Evolutionary conservation across 495 filamentous ascomycete species (phyloP), one percentile per base, ranked within the genome.

Genomic region (Friedmanniomyces endolithicus): DNA sequence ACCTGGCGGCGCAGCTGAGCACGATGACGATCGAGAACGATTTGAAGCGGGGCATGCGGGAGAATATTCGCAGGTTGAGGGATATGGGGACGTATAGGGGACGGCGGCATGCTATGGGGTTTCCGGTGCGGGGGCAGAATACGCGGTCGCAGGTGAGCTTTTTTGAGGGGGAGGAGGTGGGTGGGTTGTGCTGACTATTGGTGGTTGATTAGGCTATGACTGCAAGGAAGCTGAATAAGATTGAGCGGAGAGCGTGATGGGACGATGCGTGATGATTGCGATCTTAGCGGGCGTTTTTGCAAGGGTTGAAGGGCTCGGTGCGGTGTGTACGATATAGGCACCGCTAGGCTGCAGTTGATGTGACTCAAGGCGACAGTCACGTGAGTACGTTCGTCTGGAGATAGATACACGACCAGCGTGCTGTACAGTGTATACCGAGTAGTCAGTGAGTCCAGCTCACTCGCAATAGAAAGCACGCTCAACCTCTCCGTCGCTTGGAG

Each of bases 21-120:
- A 82, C 81, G 11, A 89, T 98, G 89, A 94, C 83, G 40, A 88
- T 95, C 57, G 94, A 97, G 68, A 95, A 86, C 63, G 90, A 98
- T 60, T 74, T 94, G 55, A 73, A 81, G 65, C 75, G 83, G 67
- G 74, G 86, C 50, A 61, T 95, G 39, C 70, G 79, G 60, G 88
- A 95, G 29, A 87, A 97, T 64, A 94, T 98, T 61, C 77, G 76
- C 63, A 77, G 92, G 33, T 64, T 98, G 67, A 83, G 84, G 65
- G 90, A 95, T 67, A 95, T 94, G 71, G 90, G 90, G 33, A 81
- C 86, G 12, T 94, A 95, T 69, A 74, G 94, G 35, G 92, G 92
- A 51, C 79, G 87, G 67, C 73, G 94, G 57, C 92, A 98, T 76
- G 90, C 89, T 37, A 83, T 94, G 79, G 78, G 81, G 46, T 68